Percentiles rank a stretch among this genome's conserved stretches.
These are phyloP conservation scores for Strobilomyces echinocephalus DNA, from an alignment of 768 basidiomycete genomes.

Conservation along the genomic window DNA sequence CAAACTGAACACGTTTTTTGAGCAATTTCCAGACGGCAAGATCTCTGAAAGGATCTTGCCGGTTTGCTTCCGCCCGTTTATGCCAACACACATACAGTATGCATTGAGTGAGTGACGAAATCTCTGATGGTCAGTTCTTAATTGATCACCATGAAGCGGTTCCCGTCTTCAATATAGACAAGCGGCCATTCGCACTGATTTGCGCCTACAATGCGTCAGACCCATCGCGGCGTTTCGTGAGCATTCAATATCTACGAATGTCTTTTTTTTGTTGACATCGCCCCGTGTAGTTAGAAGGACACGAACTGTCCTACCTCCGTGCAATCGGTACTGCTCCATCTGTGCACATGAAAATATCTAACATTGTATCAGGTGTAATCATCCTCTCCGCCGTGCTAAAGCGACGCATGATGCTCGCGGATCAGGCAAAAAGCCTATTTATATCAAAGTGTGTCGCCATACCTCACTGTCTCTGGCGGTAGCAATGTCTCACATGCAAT, in stretches of 20 bases:
- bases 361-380: constrained; percentile 59
- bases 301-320: constrained; percentile 85
- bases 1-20: constrained; percentile 72
- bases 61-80: constrained; percentile 72
- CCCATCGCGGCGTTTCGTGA: constrained; percentile 74
- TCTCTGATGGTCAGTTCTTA: not conserved
- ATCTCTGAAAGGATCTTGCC: constrained; percentile 86
- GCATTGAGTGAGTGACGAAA: constrained; percentile 62
- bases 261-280: constrained; percentile 6
- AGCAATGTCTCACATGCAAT: constrained; percentile 7
- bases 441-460: constrained; percentile 70
- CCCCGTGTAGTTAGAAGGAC: constrained; percentile 67
- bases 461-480: not conserved
- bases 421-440: constrained; percentile 89
- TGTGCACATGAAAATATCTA: not conserved
- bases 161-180: constrained; percentile 90
- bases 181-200: constrained; percentile 84
- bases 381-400: constrained; percentile 91
- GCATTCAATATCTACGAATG: constrained; percentile 15
- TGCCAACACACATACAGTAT: constrained; percentile 80
- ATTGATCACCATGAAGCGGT: constrained; percentile 51
- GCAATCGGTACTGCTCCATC: constrained; percentile 60
- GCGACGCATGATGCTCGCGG: constrained; percentile 87
- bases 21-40: constrained; percentile 77
- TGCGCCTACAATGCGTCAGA: constrained; percentile 88